These are phyloP conservation scores for Papiliotrema terrestris DNA, from an alignment of 1,284 basidiomycete genomes.

Conservation along the genomic window DNA sequence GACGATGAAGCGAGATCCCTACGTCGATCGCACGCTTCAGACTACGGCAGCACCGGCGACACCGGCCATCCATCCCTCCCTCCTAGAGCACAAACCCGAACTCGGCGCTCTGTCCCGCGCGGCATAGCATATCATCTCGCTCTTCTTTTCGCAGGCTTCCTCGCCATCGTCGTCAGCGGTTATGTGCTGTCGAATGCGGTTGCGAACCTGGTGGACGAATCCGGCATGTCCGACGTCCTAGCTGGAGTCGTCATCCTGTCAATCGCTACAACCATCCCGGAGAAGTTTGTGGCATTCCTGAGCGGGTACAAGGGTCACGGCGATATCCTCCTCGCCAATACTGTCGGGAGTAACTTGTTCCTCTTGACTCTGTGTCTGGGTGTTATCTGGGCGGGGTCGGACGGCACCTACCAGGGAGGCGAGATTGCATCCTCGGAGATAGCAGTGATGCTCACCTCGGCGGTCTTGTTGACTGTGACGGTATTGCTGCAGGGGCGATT, in stretches of 20 bases:
- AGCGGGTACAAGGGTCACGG: constrained; percentile 28
- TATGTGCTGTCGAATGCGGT: constrained; percentile 35
- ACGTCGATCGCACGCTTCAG: neutral
- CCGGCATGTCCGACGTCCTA: constrained; percentile 30
- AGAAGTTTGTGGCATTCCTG: constrained; percentile 37
- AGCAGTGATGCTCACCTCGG: neutral
- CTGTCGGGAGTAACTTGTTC: constrained; percentile 43
- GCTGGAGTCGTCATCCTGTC: constrained; percentile 36
- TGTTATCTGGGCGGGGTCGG: constrained; percentile 24
- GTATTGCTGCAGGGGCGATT: neutral
- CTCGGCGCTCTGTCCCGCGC: neutral
- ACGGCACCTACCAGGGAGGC: neutral
- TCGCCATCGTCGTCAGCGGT: constrained; percentile 31
- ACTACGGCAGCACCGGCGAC: neutral
- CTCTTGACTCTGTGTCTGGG: constrained; percentile 39
- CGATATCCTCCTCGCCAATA: constrained; percentile 38
- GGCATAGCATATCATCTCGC: neutral
- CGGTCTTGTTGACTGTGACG: neutral
- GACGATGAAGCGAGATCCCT: neutral
- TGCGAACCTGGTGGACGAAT: constrained; percentile 24
- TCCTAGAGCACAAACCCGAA: too few relatives aligned
- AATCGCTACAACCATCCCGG: constrained; percentile 41
- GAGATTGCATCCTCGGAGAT: neutral
- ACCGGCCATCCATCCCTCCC: neutral
- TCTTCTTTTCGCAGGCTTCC: constrained; percentile 10